These are phyloP conservation scores for Pachysolen tannophilus DNA, from an alignment of 805 yeast species.

Conservation along the genomic window DNA sequence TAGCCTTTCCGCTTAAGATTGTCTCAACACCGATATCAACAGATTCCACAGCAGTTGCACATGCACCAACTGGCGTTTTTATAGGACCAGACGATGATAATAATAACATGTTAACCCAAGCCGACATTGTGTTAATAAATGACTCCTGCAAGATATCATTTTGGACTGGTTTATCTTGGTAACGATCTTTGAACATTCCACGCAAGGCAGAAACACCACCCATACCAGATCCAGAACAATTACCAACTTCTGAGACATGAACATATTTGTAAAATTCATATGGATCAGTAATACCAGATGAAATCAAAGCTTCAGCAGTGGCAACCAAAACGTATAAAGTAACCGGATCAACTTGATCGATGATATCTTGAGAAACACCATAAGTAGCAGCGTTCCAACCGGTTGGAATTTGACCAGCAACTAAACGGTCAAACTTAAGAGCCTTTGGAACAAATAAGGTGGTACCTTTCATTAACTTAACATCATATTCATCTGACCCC, in stretches of 20 bases:
- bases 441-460: constrained; percentile 87
- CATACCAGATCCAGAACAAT: constrained; percentile 99
- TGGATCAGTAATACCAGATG: constrained; percentile 96
- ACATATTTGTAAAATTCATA: constrained; percentile 97
- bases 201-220: constrained; percentile 97
- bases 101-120: constrained; percentile 98
- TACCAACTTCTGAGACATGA: constrained; percentile 97
- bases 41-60: constrained; percentile 98
- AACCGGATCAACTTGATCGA: constrained; percentile 92
- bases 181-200: constrained; percentile 97
- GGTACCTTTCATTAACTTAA: constrained; percentile 88
- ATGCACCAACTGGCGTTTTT: constrained; percentile 99
- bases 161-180: constrained; percentile 87
- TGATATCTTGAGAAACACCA: constrained; percentile 91
- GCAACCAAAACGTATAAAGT: constrained; percentile 90
- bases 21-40: constrained; percentile 95
- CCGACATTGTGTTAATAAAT: constrained; percentile 97
- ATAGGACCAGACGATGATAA: constrained; percentile 97
- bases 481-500: constrained; percentile 89
- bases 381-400: constrained; percentile 96
- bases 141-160: constrained; percentile 97
- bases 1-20: constrained; percentile 87
- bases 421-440: constrained; percentile 56
- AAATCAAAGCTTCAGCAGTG: constrained; percentile 87
- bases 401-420: constrained; percentile 94